Conservation (phyloP, 2,329 filamentous ascomycete species). For the Aspergillus pseudotamarii region DNA sequence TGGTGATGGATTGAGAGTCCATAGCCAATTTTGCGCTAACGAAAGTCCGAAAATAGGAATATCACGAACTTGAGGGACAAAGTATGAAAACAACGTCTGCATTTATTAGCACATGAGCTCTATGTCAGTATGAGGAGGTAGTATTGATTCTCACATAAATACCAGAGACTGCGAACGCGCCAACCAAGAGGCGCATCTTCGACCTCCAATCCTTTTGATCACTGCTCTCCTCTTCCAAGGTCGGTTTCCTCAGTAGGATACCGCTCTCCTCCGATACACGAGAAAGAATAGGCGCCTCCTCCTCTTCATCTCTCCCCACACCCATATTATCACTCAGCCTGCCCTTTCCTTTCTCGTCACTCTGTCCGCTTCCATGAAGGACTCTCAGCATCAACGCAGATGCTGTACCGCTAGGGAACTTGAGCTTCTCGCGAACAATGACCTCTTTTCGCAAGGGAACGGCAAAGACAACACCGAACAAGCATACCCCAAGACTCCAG, state of each 20-base stretch:
- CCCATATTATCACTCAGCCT: slow-evolving; percentile 15
- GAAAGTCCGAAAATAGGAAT: slow-evolving; percentile 81
- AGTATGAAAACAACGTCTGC: slow-evolving; percentile 84
- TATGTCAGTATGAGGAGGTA: background rate
- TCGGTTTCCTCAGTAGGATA: slow-evolving; percentile 54
- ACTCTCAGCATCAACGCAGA: slow-evolving; percentile 92
- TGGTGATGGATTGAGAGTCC: slow-evolving; percentile 95
- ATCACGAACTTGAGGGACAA: slow-evolving; percentile 79
- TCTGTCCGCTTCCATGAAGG: slow-evolving; percentile 67
- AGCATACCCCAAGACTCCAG: slow-evolving; percentile 91
- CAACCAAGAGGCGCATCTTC: slow-evolving; percentile 62
- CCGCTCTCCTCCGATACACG: slow-evolving; percentile 44
- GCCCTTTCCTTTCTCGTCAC: slow-evolving; percentile 44
- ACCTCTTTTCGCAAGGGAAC: slow-evolving; percentile 89
- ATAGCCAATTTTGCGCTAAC: slow-evolving; percentile 81
- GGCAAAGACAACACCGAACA: slow-evolving; percentile 96
- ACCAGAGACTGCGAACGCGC: slow-evolving; percentile 63
- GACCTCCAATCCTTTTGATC: slow-evolving; percentile 61
- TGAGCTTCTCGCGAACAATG: slow-evolving; percentile 87
- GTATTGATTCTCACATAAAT: slow-evolving; percentile 46
- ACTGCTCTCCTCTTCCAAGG: slow-evolving; percentile 34
- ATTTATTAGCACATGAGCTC: slow-evolving; percentile 17
- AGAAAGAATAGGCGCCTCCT: slow-evolving; percentile 33
- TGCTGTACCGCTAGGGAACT: slow-evolving; percentile 93
- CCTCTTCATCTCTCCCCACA: slow-evolving; percentile 28